Evolutionary conservation across 352 stramenopile species (phyloP), one percentile per base, ranked within the genome.

Genomic region (Globisporangium alternatum): DNA sequence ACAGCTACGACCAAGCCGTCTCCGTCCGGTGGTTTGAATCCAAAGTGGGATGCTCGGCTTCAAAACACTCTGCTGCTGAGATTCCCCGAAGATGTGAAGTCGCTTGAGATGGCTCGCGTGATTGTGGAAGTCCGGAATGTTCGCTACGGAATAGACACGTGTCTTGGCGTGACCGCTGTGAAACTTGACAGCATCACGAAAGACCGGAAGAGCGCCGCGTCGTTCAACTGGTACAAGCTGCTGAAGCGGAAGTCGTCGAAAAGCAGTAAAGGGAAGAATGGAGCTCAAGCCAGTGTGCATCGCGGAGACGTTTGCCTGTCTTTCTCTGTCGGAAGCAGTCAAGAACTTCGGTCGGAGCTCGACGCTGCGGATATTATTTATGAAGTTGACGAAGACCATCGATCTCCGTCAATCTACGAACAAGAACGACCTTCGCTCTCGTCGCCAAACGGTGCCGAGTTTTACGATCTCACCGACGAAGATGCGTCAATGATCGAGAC

Each of bases 221-320:
- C 80, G 10, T 96, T 96, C 65, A 92, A 93, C 64, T 94, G 84
- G 84, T 94, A 96, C 66, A 93, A 93, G 45, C 48, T 96, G 9
- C 66, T 94, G 1, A 96, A 96, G 62, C 67, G 82, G 8, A 93
- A 91, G 39, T 87, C 81, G 8, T 79, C 82, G 17, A 80, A 81
- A 33, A 80, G 90, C 47, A 56, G 48, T 35, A 89, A 78, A 64
- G 69, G 66, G 35, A 78, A 60, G 25, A 76, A 68, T 64, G 73
- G 72, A 59, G 72, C 67, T 28, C 69, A 80, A 52, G 72, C 74
- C 13, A 91, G 83, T 56, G 78, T 86, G 31, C 84, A 95, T 55
- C 78, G 82, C 19, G 88, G 88, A 53, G 76, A 93, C 28, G 71
- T 96, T 22, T 81, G 75, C 19, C 67, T 95, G 15, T 95, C 86